phyloP scores from a whole-genome alignment of 495 filamentous ascomycete genomes.

The Massariosphaeria phaeospora region DNA sequence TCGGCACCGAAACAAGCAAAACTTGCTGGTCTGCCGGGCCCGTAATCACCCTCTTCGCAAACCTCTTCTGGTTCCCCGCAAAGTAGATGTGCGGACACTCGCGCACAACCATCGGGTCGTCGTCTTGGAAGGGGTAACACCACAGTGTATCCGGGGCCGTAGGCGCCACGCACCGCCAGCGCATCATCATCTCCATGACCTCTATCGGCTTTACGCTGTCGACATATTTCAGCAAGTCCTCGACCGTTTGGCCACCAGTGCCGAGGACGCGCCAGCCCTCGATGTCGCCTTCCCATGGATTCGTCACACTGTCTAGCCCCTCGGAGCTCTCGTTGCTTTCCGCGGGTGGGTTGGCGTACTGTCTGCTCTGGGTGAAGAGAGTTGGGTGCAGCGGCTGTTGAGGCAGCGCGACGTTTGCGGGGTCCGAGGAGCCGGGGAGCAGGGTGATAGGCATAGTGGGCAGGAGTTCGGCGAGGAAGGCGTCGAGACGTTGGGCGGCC shows the following conservation, averaged over 20 bases:
- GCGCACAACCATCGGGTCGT: constrained; percentile 80
- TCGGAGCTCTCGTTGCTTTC: constrained; percentile 50
- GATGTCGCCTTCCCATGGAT: constrained; percentile 85
- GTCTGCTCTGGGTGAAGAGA: constrained; percentile 55
- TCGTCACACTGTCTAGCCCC: constrained; percentile 87
- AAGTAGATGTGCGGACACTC: constrained; percentile 89
- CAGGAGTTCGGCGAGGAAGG: constrained; percentile 72
- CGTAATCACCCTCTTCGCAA: constrained; percentile 68
- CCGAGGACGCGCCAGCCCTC: constrained; percentile 83
- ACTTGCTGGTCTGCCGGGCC: constrained; percentile 61
- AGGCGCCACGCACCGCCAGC: constrained; percentile 88
- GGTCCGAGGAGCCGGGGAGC: constrained; percentile 56
- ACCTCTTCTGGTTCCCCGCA: constrained; percentile 78
- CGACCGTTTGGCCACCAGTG: constrained; percentile 83
- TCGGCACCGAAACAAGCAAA: constrained; percentile 72
- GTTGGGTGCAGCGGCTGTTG: constrained; percentile 43
- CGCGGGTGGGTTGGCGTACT: constrained; percentile 55
- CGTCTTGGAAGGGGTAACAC: constrained; percentile 90
- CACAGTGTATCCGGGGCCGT: constrained; percentile 96
- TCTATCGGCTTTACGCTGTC: constrained; percentile 66
- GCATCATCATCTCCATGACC: constrained; percentile 86
- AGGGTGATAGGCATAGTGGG: constrained; percentile 48
- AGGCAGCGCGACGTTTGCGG: constrained; percentile 48
- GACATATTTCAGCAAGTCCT: constrained; percentile 90
- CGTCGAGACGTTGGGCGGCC: constrained; percentile 77